Base-by-base conservation (phyloP, 306 rosid genomes). In the Inga oerstediana region DNA sequence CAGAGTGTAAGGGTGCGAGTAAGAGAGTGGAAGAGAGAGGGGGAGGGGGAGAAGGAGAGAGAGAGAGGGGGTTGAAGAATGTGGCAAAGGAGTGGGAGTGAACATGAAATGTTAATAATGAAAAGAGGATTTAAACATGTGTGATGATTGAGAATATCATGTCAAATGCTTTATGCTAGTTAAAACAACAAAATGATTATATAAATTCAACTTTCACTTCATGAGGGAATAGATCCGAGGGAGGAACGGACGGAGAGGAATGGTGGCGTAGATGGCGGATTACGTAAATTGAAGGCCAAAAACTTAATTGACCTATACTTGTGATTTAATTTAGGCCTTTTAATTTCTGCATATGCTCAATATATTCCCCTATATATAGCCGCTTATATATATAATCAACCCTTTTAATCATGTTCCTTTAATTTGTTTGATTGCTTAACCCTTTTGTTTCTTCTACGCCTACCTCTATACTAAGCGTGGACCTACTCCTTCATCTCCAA, bases 391-490 rank as follows among this genome's bases (percentile, higher is more conserved):
- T 22, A 51, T 3, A 61, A 61, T 61, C 35, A 24, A 24, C 68
- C 16, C 35, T 24, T 7, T 5, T 24, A 13, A 46, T 45, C 14
- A 72, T 72, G 41, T 15, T 14, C 52, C 39, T 24, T 72, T 24
- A 24, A 24, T 24, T 24, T 45, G 35, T 46, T 46, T 46, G n/a
- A 24, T 45, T 46, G n/a, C 20, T 46, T 19, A 19, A 10, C 37
- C 30, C 34, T 61, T 61, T 27, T 61, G 34, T 24, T n/a, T 15
- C 37, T 72, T 72, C 20, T 72, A 44, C 37, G 56, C n/a, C 58
- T 72, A 72, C 37, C 58, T 72, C 24, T 72, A 24, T 45, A 1
- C 48, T 46, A 45, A 59, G 59, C 76, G 76, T 72, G 76, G 76
- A 72, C 58, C 59, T 72, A 72, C 58, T 46, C 32, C 24, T 3